A percentile compares a stretch with the other conserved stretches of the same genome.
Conservation (phyloP, 75 land plant genomes). For the Sequoiadendron giganteum region DNA sequence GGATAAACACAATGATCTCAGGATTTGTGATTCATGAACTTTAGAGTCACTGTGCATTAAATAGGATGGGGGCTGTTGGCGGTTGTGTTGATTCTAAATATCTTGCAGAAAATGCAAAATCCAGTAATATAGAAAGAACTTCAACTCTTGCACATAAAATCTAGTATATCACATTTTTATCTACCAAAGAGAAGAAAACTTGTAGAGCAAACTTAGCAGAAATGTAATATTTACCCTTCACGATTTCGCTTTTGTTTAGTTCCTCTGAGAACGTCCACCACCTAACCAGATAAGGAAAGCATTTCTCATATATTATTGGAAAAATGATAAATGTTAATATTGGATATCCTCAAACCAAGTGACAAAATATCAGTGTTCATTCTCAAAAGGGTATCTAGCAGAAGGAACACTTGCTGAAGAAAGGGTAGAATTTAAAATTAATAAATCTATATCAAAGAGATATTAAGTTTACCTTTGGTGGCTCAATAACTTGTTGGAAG, state of each 20-base stretch:
- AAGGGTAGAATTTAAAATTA: not conserved
- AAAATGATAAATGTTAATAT: not conserved
- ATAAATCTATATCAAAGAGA: not conserved
- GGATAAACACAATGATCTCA: not conserved
- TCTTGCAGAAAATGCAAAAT: not conserved
- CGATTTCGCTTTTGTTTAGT: conserved; percentile 86
- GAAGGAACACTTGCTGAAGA: not conserved
- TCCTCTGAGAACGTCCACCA: conserved; percentile 72
- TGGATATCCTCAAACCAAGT: not conserved
- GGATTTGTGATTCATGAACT: not conserved
- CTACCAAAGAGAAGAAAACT: not conserved
- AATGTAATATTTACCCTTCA: conserved; percentile 63
- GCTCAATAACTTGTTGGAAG: conserved; percentile 63
- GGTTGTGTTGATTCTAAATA: not conserved
- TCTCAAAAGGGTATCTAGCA: not conserved
- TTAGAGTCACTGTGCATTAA: not conserved
- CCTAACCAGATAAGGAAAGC: conserved; percentile 31
- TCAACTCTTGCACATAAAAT: not conserved
- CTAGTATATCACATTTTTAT: not conserved
- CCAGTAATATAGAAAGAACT: not conserved
- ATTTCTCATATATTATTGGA: not conserved
- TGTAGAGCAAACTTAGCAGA: not conserved
- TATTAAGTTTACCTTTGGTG: conserved; percentile 52
- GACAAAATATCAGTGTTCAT: not conserved
- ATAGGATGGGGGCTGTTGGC: not conserved